Percentiles rank a stretch among this genome's conserved stretches.
Conservation (phyloP, 768 basidiomycete species). For the Phaeotremella fagi region DNA sequence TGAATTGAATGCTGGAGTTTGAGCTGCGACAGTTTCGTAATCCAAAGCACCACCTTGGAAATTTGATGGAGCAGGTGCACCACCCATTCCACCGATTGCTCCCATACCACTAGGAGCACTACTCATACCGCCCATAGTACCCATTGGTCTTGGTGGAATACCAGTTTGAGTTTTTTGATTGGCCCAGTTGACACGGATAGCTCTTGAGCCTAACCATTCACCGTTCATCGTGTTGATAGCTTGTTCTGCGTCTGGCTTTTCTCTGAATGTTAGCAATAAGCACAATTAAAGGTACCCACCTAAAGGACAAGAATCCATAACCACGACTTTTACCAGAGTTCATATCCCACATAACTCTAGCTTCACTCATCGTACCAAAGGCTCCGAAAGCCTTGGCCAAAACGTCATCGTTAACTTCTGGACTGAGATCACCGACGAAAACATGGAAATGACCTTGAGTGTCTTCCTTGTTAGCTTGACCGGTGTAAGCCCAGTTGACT, state of each 20-base stretch:
- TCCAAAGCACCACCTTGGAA: conserved; percentile 51
- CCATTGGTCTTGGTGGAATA: conserved; percentile 49
- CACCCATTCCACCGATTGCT: no score
- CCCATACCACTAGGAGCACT: no score
- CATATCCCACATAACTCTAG: conserved; percentile 99
- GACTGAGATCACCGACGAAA: conserved; percentile 98
- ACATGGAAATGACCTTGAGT: conserved; percentile 96
- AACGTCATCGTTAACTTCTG: conserved; percentile 97
- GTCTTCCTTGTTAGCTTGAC: conserved; percentile 97
- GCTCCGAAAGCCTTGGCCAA: conserved; percentile 94
- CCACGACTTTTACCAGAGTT: conserved; percentile 97
- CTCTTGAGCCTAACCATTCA: conserved; percentile 96
- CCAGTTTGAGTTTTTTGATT: conserved; percentile 90
- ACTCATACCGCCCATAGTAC: no score
- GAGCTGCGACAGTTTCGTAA: conserved; percentile 87
- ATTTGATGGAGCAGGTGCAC: conserved; percentile 75
- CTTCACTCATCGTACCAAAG: conserved; percentile 93
- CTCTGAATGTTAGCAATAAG: conserved; percentile 51
- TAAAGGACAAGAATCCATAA: conserved; percentile 96
- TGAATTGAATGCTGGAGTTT: conserved; percentile 88
- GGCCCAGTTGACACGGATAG: conserved; percentile 99
- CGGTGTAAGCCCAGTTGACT: conserved; percentile 99
- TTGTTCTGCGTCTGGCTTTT: conserved; percentile 98
- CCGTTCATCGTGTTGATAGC: conserved; percentile 99
- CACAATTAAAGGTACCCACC: conserved; percentile 20